Base-by-base conservation (phyloP, 306 rosid genomes). In the Elaeagnus macrophylla region DNA sequence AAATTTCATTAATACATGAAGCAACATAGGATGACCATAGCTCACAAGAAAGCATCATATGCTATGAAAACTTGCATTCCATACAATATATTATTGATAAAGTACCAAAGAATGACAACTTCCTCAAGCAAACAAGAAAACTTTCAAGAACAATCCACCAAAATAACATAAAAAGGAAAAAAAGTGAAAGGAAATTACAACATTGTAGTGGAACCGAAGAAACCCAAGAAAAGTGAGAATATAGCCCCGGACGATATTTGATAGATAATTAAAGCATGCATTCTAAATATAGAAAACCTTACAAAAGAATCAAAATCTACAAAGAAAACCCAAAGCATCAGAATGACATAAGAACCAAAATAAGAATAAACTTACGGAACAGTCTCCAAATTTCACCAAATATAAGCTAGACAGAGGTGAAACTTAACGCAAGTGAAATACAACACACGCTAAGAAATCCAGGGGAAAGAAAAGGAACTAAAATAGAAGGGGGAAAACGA, bases 1-100 rank as follows among this genome's bases (percentile, higher is more conserved):
- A 25, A 25, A 25, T 25, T 25, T 5, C 32, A 25, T 25, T 25
- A 25, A 25, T 25, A 25, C 32, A 25, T 25, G 32, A 25, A 25
- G 32, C 32, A 25, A 25, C 4, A 25, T 14, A 25, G 66, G 75
- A 69, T 71, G 68, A 66, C 76, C 78, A 71, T 67, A 57, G 60
- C 56, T 73, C 72, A 64, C 85, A 89, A 81, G 88, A 67, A 86
- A 77, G 90, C 81, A 86, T 83, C 95, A 73, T 75, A 73, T 83
- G 80, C 73, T 53, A 53, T 20, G 60, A 56, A 65, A 57, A 65
- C 81, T 63, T 67, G 66, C 60, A 56, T 47, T 18, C 55, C 60
- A 61, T 62, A 61, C 62, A 72, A 69, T 51, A 61, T 68, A 72
- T 57, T 51, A 48, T 12, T 56, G 64, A 49, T 43, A 65, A 36